phyloP scores from a whole-genome alignment of 139 green algal species.

The Monoraphidium neglectum region DNA sequence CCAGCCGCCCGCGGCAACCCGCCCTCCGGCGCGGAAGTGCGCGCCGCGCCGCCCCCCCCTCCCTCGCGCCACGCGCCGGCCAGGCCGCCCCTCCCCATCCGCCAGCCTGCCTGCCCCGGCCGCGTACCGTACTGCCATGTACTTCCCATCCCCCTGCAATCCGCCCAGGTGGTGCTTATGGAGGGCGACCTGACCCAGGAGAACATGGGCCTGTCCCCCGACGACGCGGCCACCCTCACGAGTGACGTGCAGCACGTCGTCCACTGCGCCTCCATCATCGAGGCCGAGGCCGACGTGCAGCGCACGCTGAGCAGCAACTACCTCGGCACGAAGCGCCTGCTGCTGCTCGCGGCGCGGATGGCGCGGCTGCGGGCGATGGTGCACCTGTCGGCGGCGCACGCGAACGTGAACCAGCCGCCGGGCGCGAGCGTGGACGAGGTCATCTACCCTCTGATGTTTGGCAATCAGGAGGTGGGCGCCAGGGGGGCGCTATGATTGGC shows the following conservation, averaged over 20 bases:
- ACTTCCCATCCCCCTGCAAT: too few relatives aligned
- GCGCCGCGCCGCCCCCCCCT: too few relatives aligned
- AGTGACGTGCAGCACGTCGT: slow-evolving; percentile 33
- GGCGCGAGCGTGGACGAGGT: slow-evolving; percentile 15
- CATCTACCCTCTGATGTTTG: slow-evolving; percentile 26
- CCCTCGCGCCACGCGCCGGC: too few relatives aligned
- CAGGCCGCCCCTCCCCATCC: too few relatives aligned
- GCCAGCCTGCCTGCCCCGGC: too few relatives aligned
- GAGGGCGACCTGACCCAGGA: slow-evolving; percentile 35
- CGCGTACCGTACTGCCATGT: too few relatives aligned
- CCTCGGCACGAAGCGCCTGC: slow-evolving; percentile 32
- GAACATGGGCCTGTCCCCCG: slow-evolving; percentile 14
- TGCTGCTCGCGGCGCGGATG: slow-evolving; percentile 29
- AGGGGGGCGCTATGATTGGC: too few relatives aligned
- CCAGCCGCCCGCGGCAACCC: too few relatives aligned
- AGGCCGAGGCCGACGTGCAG: slow-evolving; percentile 56
- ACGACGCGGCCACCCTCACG: slow-evolving; percentile 11
- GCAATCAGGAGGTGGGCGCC: not conserved
- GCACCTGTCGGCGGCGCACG: slow-evolving; percentile 15
- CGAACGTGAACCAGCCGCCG: slow-evolving; percentile 16
- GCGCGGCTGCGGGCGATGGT: slow-evolving; percentile 7
- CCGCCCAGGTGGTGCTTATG: slow-evolving; percentile 32
- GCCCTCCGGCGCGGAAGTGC: too few relatives aligned
- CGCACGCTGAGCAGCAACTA: slow-evolving; percentile 45
- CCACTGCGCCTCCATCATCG: slow-evolving; percentile 56